Conservation (phyloP, 495 filamentous ascomycete species). For the Penicillium subrubescens region DNA sequence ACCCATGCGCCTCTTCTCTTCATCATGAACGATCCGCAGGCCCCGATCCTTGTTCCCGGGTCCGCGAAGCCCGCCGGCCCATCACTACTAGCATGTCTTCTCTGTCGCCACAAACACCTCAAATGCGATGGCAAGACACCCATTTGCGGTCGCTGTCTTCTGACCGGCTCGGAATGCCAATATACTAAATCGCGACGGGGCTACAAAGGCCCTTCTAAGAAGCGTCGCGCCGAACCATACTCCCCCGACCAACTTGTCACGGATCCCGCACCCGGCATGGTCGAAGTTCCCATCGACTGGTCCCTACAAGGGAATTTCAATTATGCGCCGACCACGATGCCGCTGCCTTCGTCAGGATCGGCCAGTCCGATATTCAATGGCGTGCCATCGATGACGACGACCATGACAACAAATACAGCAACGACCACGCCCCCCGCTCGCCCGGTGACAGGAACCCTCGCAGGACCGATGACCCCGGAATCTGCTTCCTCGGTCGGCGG, state of each 20-base stretch:
- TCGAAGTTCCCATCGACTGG: conserved; percentile 39
- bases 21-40: conserved; percentile 29
- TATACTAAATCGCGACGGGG: conserved; percentile 52
- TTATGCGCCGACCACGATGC: conserved; percentile 31
- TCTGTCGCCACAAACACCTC: conserved; percentile 63
- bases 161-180: conserved; percentile 38
- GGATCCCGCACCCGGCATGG: conserved; percentile 23
- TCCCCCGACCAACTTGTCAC: conserved; percentile 33
- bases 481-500: conserved; percentile 36
- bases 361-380: conserved; percentile 31
- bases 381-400: conserved; percentile 15
- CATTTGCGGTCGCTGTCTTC: conserved; percentile 43
- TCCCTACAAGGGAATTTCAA: conserved; percentile 23
- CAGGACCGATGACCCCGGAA: conserved; percentile 40
- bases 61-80: conserved; percentile 33
- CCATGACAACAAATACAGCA: neutral
- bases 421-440: neutral
- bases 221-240: conserved; percentile 43
- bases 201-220: conserved; percentile 51
- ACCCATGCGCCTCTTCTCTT: conserved; percentile 11
- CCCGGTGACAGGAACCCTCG: conserved; percentile 1
- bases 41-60: conserved; percentile 13
- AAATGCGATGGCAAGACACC: conserved; percentile 50
- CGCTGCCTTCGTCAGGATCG: conserved; percentile 28
- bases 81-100: conserved; percentile 55